These are phyloP conservation scores for Aurinia saxatilis DNA, from an alignment of 345 rosid species.

Conservation along the genomic window DNA sequence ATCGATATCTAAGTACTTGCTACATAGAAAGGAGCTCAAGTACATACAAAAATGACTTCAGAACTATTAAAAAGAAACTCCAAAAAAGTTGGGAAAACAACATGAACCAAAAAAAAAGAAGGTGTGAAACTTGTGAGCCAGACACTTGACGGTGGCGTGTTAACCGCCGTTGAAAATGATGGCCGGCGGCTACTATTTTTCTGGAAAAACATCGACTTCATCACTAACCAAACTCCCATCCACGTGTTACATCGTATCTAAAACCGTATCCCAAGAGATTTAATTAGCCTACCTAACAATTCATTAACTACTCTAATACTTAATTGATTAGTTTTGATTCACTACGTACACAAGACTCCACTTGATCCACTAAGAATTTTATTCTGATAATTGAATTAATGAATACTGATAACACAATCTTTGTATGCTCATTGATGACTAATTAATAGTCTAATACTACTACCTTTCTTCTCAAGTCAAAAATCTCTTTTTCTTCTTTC, in stretches of 20 bases:
- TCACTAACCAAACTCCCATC: conserved; percentile 22
- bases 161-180: conserved; percentile 25
- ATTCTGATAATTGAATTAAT: neutral
- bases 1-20: too few species aligned
- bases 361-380: conserved; percentile 14
- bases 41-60: neutral
- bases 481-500: too few species aligned
- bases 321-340: conserved; percentile 6
- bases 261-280: conserved; percentile 20
- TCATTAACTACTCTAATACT: neutral
- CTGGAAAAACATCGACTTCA: conserved; percentile 8
- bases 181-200: conserved; percentile 37
- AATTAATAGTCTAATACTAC: neutral
- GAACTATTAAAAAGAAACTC: neutral
- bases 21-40: too few species aligned
- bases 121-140: conserved; percentile 8
- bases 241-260: conserved; percentile 35
- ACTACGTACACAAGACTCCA: conserved; percentile 21
- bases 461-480: conserved; percentile 15
- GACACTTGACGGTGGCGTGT: conserved; percentile 16
- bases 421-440: conserved; percentile 2
- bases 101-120: neutral
- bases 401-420: conserved; percentile 4
- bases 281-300: conserved; percentile 16
- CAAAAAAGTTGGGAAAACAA: neutral